Evolutionary conservation across 83 land plant species (phyloP).

Genomic region (Isoetes engelmannii): DNA sequence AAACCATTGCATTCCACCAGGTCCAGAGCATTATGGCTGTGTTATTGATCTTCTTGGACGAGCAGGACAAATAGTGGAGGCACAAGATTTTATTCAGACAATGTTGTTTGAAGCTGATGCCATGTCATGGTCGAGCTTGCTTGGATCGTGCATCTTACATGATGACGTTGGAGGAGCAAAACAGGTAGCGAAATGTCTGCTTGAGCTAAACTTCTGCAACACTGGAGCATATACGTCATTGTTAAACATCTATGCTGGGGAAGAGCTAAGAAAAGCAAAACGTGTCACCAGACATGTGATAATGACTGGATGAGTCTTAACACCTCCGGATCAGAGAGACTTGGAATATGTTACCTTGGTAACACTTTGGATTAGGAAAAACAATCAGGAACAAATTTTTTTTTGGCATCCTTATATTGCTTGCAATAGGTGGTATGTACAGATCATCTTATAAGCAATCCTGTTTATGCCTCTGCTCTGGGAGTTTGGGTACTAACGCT

Average conservation of each 20-base stretch:
- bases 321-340: no score
- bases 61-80: constrained; percentile 1
- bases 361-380: no score
- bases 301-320: no score
- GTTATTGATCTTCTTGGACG: background rate
- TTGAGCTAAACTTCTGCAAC: background rate
- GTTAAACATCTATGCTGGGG: background rate
- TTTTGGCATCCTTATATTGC: no score
- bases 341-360: no score
- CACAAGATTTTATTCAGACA: background rate
- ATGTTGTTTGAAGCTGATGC: background rate
- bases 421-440: no score
- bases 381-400: no score
- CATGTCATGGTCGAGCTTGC: background rate
- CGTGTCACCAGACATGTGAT: no score
- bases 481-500: no score
- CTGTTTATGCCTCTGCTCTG: no score
- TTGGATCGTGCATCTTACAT: background rate
- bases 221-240: background rate
- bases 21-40: background rate
- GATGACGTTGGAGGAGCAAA: background rate
- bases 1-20: background rate
- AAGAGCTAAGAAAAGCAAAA: no score
- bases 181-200: background rate
- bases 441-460: no score